These are phyloP conservation scores for Mikania micrantha DNA, from an alignment of 129 eudicot genomes.

Conservation along the genomic window DNA sequence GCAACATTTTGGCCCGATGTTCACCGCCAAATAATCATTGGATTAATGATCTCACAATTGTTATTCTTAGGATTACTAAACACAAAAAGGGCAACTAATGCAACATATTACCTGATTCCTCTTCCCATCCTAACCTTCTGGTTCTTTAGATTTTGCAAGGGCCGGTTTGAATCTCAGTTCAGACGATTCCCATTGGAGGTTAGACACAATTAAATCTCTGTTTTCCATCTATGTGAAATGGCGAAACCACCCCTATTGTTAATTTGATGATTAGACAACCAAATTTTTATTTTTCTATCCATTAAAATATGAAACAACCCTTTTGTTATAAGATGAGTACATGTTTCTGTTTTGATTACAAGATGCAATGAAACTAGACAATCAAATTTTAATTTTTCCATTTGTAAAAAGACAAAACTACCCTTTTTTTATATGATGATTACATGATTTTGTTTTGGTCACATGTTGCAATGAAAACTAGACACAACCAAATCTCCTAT, in stretches of 20 bases:
- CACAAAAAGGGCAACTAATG: slow-evolving; percentile 53
- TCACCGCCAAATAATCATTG: slow-evolving; percentile 69
- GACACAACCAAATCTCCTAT: too few relatives aligned
- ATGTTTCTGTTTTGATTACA: not conserved
- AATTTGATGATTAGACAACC: not conserved
- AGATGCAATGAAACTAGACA: too few relatives aligned
- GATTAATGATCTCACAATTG: slow-evolving; percentile 73
- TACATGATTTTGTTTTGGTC: too few relatives aligned
- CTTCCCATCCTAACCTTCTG: slow-evolving; percentile 86
- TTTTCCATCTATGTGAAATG: not conserved
- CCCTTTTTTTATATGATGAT: too few relatives aligned
- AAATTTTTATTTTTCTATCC: too few relatives aligned
- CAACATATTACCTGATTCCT: slow-evolving; percentile 51
- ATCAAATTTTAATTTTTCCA: too few relatives aligned
- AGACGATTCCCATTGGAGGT: slow-evolving; percentile 79
- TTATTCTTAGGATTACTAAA: slow-evolving; percentile 75
- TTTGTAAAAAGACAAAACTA: too few relatives aligned
- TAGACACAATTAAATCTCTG: not conserved
- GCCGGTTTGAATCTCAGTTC: slow-evolving; percentile 80
- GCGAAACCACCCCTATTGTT: not conserved
- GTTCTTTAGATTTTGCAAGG: slow-evolving; percentile 81
- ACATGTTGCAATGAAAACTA: too few relatives aligned
- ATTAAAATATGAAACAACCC: too few relatives aligned
- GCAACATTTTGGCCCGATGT: slow-evolving; percentile 97
- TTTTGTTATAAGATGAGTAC: too few relatives aligned